Conservation (phyloP, 306 rosid genomes). For the Herpetospermum pedunculosum region DNA sequence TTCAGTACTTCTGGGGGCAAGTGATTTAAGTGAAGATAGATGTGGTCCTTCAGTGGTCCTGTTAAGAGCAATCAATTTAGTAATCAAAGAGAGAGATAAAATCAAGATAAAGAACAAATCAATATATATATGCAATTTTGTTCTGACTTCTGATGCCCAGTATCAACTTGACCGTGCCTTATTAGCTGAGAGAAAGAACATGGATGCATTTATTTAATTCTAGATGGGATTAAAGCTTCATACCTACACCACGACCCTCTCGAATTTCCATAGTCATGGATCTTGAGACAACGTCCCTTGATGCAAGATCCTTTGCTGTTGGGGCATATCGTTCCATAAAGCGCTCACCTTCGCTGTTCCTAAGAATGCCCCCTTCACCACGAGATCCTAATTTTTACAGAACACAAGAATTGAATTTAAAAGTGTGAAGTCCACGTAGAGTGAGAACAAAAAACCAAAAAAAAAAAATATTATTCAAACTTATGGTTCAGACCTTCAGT, state of each 20-base stretch:
- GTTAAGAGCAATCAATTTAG: constrained; percentile 17
- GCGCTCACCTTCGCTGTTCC: constrained; percentile 94
- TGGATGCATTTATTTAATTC: neutral
- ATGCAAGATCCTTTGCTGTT: constrained; percentile 97
- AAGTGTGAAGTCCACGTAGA: neutral
- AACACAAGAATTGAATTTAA: constrained; percentile 5
- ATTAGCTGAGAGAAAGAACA: neutral
- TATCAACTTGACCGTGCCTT: neutral
- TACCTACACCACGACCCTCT: constrained; percentile 99
- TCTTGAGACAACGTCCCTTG: constrained; percentile 89
- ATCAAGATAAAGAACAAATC: neutral
- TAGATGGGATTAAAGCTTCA: constrained; percentile 4
- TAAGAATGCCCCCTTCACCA: constrained; percentile 96
- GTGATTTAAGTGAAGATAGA: constrained; percentile 96
- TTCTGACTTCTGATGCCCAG: neutral
- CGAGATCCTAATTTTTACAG: constrained; percentile 66
- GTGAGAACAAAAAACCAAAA: neutral
- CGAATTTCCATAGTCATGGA: constrained; percentile 98
- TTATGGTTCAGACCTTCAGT: constrained; percentile 53
- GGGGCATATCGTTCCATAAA: constrained; percentile 99
- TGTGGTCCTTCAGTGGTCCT: constrained; percentile 98
- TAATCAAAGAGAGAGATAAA: neutral
- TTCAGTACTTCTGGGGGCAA: constrained; percentile 97
- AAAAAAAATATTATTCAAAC: neutral
- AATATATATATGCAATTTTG: neutral